These are phyloP conservation scores for Botryosphaeria dothidea DNA, from an alignment of 2,329 filamentous ascomycete genomes.

Conservation along the genomic window DNA sequence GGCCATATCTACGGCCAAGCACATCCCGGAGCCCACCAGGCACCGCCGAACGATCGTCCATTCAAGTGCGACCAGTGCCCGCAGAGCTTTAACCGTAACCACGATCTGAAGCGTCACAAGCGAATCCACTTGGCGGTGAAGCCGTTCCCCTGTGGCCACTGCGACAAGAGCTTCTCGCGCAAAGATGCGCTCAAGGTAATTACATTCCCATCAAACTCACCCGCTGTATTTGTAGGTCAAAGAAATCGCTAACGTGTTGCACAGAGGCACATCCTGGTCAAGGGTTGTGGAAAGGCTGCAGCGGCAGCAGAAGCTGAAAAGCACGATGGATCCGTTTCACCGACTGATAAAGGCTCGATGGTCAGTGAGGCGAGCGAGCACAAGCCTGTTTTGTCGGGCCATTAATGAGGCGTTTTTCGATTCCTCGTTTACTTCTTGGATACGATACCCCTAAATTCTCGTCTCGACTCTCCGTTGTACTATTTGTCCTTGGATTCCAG, in stretches of 20 bases:
- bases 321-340: conserved; percentile 17
- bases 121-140: conserved; percentile 93
- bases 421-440: conserved; percentile 6
- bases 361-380: conserved; percentile 15
- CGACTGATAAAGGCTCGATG: conserved; percentile 16
- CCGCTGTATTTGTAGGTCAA: not conserved
- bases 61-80: conserved; percentile 94
- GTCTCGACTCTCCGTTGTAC: conserved; percentile 6
- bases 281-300: conserved; percentile 63
- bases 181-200: conserved; percentile 95
- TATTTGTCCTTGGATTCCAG: not conserved
- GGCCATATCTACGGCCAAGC: conserved; percentile 59
- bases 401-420: conserved; percentile 4
- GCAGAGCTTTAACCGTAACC: conserved; percentile 93
- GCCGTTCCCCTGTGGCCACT: conserved; percentile 87
- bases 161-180: conserved; percentile 94
- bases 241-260: conserved; percentile 27
- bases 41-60: conserved; percentile 72
- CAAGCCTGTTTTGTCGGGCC: conserved; percentile 16
- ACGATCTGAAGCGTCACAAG: conserved; percentile 95
- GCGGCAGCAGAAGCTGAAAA: conserved; percentile 34
- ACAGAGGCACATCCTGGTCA: conserved; percentile 67
- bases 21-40: conserved; percentile 35
- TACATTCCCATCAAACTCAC: not conserved
- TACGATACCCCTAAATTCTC: conserved; percentile 9